Base-by-base conservation (phyloP, 495 filamentous ascomycete genomes). In the Penicillium bovifimosum region DNA sequence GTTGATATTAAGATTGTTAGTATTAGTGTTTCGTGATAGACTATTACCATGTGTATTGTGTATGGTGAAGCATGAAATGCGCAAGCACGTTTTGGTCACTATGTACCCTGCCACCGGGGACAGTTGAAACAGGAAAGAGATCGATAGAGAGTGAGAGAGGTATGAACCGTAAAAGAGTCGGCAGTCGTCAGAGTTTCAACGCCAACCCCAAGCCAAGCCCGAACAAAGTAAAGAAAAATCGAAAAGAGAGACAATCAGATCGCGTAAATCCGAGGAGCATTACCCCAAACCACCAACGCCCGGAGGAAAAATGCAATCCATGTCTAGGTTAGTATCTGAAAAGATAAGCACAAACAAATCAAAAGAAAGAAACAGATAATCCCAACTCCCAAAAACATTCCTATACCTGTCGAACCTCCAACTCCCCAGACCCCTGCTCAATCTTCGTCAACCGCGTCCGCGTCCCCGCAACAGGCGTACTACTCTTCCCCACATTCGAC, bases 1-100 rank as follows among this genome's bases (percentile, higher is more conserved):
- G 90, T 96, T 56, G 92, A 97, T 73, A 88, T 99, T 56, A 96
- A 96, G 76, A 93, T 99, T 65, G 80, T 99, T 27, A 96, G 87
- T 67, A 93, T 99, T 46, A 71, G 51, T 26, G 61, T 76, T 5
- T 66, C 66, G 6, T 71, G 43, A 61, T 24, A 7, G 13, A 32
- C 6, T 17, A 32, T 44, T 10, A 16, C 8, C 18, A 32, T 9
- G 26, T 27, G 28, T 50, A 11, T 34, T 7, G 7, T 50, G 42
- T 42, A 42, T 33, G 31, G 38, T 2, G 20, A 32, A 50, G 34
- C 29, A 35, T 42, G 31, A 34, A 36, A 38, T 36, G 46, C 46
- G 24, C 46, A 36, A 33, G 18, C 14, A 24, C 33, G 13, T 38
- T 47, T 31, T 31, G 29, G 46, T 28, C 20, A 29, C 46, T 39